Base-by-base conservation (phyloP, 2,329 filamentous ascomycete genomes). In the Aspergillus phoenicis region DNA sequence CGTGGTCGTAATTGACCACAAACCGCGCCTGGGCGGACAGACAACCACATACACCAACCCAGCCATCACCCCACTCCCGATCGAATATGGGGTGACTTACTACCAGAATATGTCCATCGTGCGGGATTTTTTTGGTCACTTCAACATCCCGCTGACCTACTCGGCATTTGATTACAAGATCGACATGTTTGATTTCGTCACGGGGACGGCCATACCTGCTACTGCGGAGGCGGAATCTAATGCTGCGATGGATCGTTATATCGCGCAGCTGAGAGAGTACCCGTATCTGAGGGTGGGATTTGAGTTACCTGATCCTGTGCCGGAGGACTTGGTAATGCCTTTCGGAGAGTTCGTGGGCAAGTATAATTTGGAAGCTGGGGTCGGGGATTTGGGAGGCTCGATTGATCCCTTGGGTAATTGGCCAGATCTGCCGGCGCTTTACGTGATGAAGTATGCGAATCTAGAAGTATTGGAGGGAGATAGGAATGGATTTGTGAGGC, bases 81-180 rank as follows among this genome's bases (percentile, higher is more conserved):
- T 74, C 28, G 71, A 75, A 58, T 69, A 69, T 56, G 72, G 73
- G 22, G 72, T 75, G 5, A 57, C 65, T 28, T 62, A 59, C 28
- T 73, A 64, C 49, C 60, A 64, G 49, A 63, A 73, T 55, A 66
- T 64, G 10, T 51, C 63, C 4, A 58, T 67, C 7, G 63, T 65
- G 6, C 59, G 57, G 1, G 52, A 70, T 26, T 71, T 66, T 51
- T 71, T 75, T 47, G 54, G 54, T 20, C 64, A 65, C 36, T 64
- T 73, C 39, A 57, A 69, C 17, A 59, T 72, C n/a, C 51, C 62
- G 6, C 33, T 59, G 13, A 30, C 26, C 8, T 5, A 17, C 4
- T 11, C 39, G 11, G 11, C 13, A 13, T 57, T 52, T 36, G 30
- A 41, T 13, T 56, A 36, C 20, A 20, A 39, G 2, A 33, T 56